A percentile compares a stretch with the other conserved stretches of the same genome.
Conservation (phyloP, 1,284 basidiomycete genomes). For the Fomitopsis pinicola region DNA sequence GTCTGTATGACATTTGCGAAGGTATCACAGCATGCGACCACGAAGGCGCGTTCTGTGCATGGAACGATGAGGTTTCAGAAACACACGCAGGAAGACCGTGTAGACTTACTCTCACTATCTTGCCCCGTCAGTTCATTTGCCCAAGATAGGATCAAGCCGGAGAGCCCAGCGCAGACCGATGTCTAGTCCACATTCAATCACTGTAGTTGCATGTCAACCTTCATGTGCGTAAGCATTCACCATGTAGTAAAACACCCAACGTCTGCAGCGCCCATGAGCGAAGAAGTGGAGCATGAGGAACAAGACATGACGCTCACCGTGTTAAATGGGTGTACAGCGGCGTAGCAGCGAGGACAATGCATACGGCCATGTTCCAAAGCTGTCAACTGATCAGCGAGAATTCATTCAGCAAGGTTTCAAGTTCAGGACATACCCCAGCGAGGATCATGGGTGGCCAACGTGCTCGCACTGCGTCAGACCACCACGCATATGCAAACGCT, state of each 20-base stretch:
- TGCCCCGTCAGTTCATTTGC: slow-evolving; percentile 37
- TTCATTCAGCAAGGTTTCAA: too few species aligned
- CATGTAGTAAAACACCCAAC: slow-evolving; percentile 39
- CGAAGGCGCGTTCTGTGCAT: slow-evolving; percentile 34
- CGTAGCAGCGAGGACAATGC: slow-evolving; percentile 31
- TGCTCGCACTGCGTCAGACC: slow-evolving; percentile 51
- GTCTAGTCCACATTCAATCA: slow-evolving; percentile 14
- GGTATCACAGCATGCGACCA: slow-evolving; percentile 36
- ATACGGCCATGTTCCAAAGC: slow-evolving; percentile 30
- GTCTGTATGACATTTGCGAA: slow-evolving; percentile 36
- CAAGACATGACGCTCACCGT: slow-evolving; percentile 16
- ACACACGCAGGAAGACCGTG: not conserved
- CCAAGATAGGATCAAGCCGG: slow-evolving; percentile 37
- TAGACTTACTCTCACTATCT: slow-evolving; percentile 34
- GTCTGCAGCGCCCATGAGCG: slow-evolving; percentile 16
- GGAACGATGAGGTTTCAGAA: not conserved
- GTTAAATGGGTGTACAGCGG: slow-evolving; percentile 32
- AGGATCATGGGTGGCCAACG: slow-evolving; percentile 57
- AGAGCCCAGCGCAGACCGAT: slow-evolving; percentile 26
- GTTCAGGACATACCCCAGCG: slow-evolving; percentile 27
- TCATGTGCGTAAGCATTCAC: slow-evolving; percentile 13
- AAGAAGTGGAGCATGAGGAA: not conserved
- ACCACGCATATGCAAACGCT: slow-evolving; percentile 46
- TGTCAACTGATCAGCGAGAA: slow-evolving; percentile 5
- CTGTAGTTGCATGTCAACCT: not conserved